Conservation (phyloP, 2,329 filamentous ascomycete genomes). For the Xylaria digitata region DNA sequence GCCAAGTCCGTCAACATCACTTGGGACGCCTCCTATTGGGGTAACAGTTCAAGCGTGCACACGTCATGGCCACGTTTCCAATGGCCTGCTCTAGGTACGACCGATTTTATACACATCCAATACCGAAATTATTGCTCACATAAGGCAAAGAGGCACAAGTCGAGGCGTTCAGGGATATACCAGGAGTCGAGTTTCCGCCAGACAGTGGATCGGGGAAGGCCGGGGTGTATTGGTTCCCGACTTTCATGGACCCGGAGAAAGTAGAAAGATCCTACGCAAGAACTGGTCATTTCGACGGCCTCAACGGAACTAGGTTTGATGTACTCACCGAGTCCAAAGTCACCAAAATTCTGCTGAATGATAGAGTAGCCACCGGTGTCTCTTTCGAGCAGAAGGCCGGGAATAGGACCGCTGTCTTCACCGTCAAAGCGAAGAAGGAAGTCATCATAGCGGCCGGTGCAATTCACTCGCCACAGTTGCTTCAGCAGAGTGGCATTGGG, state of each 20-base stretch:
- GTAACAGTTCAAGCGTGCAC: slow-evolving; percentile 52
- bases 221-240: slow-evolving; percentile 57
- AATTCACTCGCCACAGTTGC: slow-evolving; percentile 54
- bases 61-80: slow-evolving; percentile 55
- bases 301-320: slow-evolving; percentile 50
- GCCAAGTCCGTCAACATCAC: slow-evolving; percentile 48
- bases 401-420: slow-evolving; percentile 39
- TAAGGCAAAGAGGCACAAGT: slow-evolving; percentile 44
- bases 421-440: slow-evolving; percentile 52
- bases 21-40: slow-evolving; percentile 53
- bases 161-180: slow-evolving; percentile 54
- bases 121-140: slow-evolving; percentile 1
- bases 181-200: slow-evolving; percentile 53
- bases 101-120: not conserved
- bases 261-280: slow-evolving; percentile 54
- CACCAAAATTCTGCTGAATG: slow-evolving; percentile 47
- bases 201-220: slow-evolving; percentile 55
- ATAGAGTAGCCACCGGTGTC: slow-evolving; percentile 48
- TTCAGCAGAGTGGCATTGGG: slow-evolving; percentile 54
- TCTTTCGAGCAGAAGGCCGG: slow-evolving; percentile 42
- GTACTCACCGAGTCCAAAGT: slow-evolving; percentile 49
- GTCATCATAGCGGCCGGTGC: slow-evolving; percentile 58
- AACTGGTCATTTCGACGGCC: slow-evolving; percentile 52
- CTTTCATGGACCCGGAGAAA: slow-evolving; percentile 54
- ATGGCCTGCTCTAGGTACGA: slow-evolving; percentile 50